A percentile compares a stretch with the other conserved stretches of the same genome.
These are phyloP conservation scores for Ceratonia siliqua DNA, from an alignment of 306 rosid genomes.

Conservation along the genomic window DNA sequence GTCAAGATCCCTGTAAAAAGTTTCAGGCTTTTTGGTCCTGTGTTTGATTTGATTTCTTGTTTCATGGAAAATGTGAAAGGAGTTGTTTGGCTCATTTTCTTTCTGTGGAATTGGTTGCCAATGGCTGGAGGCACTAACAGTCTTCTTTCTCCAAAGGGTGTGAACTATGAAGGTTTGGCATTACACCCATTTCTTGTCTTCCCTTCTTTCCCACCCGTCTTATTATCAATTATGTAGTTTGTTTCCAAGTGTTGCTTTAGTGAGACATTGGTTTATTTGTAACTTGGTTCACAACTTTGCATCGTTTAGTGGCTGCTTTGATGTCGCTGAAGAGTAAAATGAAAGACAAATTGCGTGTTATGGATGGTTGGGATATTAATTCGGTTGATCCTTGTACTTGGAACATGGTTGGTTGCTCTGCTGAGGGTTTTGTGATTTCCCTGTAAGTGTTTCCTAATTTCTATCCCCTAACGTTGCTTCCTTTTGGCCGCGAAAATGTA, in stretches of 20 bases:
- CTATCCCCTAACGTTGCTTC: neutral
- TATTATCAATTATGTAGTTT: neutral
- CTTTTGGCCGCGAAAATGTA: neutral
- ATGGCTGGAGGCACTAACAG: slow-evolving; percentile 51
- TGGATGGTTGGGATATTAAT: slow-evolving; percentile 91
- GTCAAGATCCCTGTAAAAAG: slow-evolving; percentile 45
- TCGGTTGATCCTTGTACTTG: slow-evolving; percentile 99
- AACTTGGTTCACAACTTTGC: slow-evolving; percentile 24
- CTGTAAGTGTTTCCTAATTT: slow-evolving; percentile 55
- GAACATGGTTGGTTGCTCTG: slow-evolving; percentile 87
- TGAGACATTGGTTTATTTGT: neutral
- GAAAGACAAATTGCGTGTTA: slow-evolving; percentile 58
- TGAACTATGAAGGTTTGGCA: slow-evolving; percentile 81
- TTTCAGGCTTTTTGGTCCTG: slow-evolving; percentile 39
- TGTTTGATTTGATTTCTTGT: slow-evolving; percentile 27
- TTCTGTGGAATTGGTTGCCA: slow-evolving; percentile 38
- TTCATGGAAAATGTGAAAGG: slow-evolving; percentile 45
- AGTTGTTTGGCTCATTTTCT: slow-evolving; percentile 40
- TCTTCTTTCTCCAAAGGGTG: slow-evolving; percentile 95
- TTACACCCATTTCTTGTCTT: slow-evolving; percentile 22
- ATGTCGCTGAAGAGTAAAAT: slow-evolving; percentile 85
- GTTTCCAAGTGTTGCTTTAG: neutral
- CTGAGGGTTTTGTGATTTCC: slow-evolving; percentile 74
- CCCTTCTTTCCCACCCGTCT: neutral
- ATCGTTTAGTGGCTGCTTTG: slow-evolving; percentile 80